These are phyloP conservation scores for Carpinus viminea DNA, from an alignment of 306 rosid genomes.

Conservation along the genomic window DNA sequence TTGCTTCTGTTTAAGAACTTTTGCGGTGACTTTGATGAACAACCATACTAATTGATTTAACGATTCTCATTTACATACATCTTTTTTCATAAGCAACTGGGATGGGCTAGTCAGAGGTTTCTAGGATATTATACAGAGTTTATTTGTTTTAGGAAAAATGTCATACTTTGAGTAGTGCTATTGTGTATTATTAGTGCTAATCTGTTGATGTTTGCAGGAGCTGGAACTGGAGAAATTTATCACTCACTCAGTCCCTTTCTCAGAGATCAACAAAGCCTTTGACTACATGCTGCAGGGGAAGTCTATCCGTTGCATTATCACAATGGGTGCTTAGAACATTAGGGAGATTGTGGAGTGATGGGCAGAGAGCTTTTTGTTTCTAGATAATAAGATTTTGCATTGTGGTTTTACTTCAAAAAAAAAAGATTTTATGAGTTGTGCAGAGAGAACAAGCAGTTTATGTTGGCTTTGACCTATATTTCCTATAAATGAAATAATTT, in stretches of 20 bases:
- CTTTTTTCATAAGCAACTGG: no score
- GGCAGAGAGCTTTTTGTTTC: not conserved
- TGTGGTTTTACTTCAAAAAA: no score
- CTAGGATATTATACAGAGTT: no score
- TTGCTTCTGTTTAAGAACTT: not conserved
- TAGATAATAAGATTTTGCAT: no score
- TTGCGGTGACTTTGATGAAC: no score
- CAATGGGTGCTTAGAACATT: not conserved
- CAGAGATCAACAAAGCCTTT: conserved; percentile 78
- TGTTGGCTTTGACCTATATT: no score
- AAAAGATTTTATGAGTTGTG: not conserved
- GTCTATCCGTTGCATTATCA: conserved; percentile 59
- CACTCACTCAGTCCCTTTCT: conserved; percentile 63
- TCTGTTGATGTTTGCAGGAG: conserved; percentile 43
- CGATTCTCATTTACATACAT: not conserved
- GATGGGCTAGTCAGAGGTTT: no score
- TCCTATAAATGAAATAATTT: not conserved
- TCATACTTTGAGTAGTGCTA: not conserved
- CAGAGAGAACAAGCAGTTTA: not conserved
- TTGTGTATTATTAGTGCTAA: not conserved
- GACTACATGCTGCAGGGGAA: conserved; percentile 68
- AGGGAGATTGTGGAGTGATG: not conserved
- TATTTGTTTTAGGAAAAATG: not conserved
- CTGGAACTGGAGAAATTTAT: conserved; percentile 78
- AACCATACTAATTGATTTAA: not conserved